Conservation (phyloP, 495 filamentous ascomycete genomes). For the Neurospora sp. region DNA sequence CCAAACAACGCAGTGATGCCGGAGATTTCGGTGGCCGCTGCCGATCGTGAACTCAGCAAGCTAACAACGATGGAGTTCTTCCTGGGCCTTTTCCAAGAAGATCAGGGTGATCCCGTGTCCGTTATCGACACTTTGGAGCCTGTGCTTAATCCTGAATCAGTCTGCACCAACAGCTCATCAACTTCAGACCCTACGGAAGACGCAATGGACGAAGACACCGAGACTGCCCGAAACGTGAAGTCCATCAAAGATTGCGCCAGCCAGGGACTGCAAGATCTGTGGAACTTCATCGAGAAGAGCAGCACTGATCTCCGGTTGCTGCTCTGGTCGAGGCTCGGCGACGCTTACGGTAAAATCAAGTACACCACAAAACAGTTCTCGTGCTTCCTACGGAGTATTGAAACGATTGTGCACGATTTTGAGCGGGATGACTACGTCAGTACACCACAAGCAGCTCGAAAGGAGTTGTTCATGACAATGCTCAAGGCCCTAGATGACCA, state of each 20-base stretch:
- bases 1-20: conserved; percentile 84
- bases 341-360: conserved; percentile 74
- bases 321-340: conserved; percentile 77
- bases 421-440: conserved; percentile 51
- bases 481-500: conserved; percentile 69
- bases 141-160: conserved; percentile 65
- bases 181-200: not conserved
- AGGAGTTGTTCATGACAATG: conserved; percentile 58
- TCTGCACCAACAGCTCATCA: conserved; percentile 24
- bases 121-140: conserved; percentile 91
- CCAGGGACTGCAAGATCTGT: conserved; percentile 57
- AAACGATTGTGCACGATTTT: conserved; percentile 67
- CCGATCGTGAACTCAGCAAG: conserved; percentile 82
- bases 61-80: conserved; percentile 96
- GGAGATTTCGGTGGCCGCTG: conserved; percentile 68
- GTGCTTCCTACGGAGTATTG: conserved; percentile 74
- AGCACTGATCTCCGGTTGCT: conserved; percentile 73
- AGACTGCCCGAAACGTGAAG: conserved; percentile 7
- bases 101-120: conserved; percentile 58
- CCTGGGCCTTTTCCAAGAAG: conserved; percentile 62
- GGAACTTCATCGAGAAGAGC: conserved; percentile 69
- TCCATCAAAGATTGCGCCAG: conserved; percentile 34
- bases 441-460: conserved; percentile 49
- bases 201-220: not conserved
- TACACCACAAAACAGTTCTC: conserved; percentile 79